Percentiles rank a stretch among this genome's conserved stretches.
Evolutionary conservation across 148 eudicot species (phyloP).

Genomic region (Euryodendron excelsum): DNA sequence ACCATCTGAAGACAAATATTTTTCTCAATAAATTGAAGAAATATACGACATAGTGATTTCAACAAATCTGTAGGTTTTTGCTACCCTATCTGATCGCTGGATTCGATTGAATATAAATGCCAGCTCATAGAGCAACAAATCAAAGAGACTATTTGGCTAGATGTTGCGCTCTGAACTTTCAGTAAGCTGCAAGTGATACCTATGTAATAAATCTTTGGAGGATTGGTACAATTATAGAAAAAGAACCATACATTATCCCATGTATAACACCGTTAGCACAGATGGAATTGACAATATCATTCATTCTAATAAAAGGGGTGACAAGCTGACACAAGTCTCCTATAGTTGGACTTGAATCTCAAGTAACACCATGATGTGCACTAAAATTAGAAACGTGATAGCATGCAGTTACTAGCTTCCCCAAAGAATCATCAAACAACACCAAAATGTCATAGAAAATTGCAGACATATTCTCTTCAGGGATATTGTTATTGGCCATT

Average conservation of each 20-base stretch:
- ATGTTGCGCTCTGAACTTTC: not conserved
- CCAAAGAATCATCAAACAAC: not conserved
- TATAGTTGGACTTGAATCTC: not conserved
- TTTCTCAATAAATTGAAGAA: not conserved
- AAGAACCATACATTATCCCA: not conserved
- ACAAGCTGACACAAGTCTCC: not conserved
- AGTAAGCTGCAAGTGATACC: not conserved
- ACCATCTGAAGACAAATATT: not conserved
- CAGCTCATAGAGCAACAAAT: not conserved
- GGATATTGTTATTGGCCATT: not conserved
- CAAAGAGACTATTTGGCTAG: not conserved
- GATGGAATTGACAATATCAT: not conserved
- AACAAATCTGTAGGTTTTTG: constrained; percentile 1
- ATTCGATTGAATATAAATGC: not conserved
- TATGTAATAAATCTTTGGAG: not conserved
- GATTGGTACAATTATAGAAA: not conserved
- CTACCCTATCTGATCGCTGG: not conserved
- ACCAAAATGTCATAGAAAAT: not conserved
- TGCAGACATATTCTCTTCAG: not conserved
- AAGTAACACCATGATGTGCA: not conserved
- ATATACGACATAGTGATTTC: not conserved
- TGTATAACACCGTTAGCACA: not conserved
- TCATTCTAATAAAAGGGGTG: not conserved
- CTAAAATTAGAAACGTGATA: not conserved
- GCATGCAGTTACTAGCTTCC: not conserved